Evolutionary conservation across 345 rosid species (phyloP), one percentile per base, ranked within the genome.

Genomic region (Isatis tinctoria): DNA sequence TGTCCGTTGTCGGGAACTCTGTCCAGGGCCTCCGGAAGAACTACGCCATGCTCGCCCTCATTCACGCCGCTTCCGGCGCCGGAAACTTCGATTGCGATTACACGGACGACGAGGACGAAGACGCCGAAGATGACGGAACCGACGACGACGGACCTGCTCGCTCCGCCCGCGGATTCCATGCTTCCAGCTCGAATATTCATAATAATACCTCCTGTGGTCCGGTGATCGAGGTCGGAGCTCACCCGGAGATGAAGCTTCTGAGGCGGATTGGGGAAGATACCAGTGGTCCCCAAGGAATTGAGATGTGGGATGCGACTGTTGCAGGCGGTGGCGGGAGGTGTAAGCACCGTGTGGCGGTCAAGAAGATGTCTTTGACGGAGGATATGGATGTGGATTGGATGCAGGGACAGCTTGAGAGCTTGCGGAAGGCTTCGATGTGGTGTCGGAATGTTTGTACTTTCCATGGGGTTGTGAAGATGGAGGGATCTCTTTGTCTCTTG

Each of bases 371-470:
- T 60, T 67, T 87, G 12, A 83, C 78, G 44, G 96, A 94, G 65
- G 97, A 80, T 26, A 86, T 83, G 85, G 96, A 95, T 67, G 80
- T 78, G 4, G 97, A 95, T 12, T 88, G 90, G 96, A 86, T 95
- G 79, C 87, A 75, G 67, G 90, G 84, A 44, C 90, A 90, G 86
- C 87, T 95, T 5, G 97, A 95, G 67, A 81, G 67, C 59, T 81
- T 95, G 83, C 72, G 93, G 75, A 78, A 85, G 41, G 86, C 82
- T 28, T 90, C 97, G 0, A 88, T 88, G 96, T 92, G 99, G 99
- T 95, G 99, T 75, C 75, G 97, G 77, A 90, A 90, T 82, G 96
- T 92, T 40, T 95, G 99, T 64, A 82, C 90, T 27, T 92, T 92
- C 79, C 97, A 95, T 73, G 99, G 99, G 27, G 86, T 85, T 54